A percentile compares a stretch with the other conserved stretches of the same genome.
These are phyloP conservation scores for Corylus avellana DNA, from an alignment of 306 rosid genomes.

Conservation along the genomic window DNA sequence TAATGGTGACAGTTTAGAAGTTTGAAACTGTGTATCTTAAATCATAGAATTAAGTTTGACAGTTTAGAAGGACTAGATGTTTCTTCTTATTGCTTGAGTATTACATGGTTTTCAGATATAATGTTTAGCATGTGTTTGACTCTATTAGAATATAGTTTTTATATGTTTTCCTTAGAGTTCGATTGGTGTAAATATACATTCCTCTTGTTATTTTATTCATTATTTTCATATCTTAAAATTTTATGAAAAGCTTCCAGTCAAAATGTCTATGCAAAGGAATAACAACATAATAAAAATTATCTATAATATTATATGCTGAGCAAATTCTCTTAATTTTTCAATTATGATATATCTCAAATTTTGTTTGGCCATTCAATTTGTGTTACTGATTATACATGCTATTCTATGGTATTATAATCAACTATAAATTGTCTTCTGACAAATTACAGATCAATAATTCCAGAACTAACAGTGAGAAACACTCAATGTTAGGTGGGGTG, in stretches of 20 bases:
- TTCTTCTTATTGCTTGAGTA: background rate
- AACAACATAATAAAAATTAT: background rate
- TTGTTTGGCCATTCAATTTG: too few species aligned
- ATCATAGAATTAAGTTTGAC: too few species aligned
- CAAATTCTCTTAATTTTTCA: background rate
- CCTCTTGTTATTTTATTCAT: background rate
- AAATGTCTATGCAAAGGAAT: background rate
- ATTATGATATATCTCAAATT: background rate
- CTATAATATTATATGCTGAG: background rate
- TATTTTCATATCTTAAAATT: background rate
- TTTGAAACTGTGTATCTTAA: background rate
- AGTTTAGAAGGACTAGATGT: background rate
- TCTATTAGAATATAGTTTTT: background rate
- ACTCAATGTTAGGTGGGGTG: too few species aligned
- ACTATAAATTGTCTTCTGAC: too few species aligned
- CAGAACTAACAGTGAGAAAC: too few species aligned
- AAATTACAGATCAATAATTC: too few species aligned
- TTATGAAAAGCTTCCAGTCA: background rate
- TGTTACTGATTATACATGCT: too few species aligned
- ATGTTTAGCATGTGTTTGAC: background rate
- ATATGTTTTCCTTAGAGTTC: background rate
- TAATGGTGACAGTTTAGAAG: background rate
- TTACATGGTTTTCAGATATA: background rate
- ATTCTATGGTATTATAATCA: too few species aligned
- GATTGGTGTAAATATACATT: background rate